phyloP scores from a whole-genome alignment of 768 basidiomycete species.

The Vishniacozyma victoriae region DNA sequence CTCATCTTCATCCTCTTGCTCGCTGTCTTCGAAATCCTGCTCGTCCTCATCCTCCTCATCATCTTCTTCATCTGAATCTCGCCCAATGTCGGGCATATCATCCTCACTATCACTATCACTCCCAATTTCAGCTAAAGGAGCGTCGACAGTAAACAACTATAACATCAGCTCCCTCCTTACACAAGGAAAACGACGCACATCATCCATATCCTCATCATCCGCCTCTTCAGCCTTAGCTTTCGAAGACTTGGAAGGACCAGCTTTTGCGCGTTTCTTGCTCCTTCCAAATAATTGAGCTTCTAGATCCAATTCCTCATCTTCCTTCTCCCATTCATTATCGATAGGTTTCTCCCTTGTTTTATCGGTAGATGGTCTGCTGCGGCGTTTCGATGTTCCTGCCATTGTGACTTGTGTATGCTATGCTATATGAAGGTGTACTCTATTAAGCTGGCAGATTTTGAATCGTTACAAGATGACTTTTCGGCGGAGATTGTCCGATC shows the following conservation, averaged over 20 bases:
- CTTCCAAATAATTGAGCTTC: slow-evolving; percentile 40
- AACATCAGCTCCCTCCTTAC: neutral
- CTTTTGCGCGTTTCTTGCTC: slow-evolving; percentile 19
- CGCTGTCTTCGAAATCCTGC: slow-evolving; percentile 56
- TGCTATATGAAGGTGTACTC: no score
- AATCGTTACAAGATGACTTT: no score
- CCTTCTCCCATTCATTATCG: slow-evolving; percentile 36
- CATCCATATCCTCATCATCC: slow-evolving; percentile 23
- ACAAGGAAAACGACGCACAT: slow-evolving; percentile 3
- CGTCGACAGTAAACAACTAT: slow-evolving; percentile 43
- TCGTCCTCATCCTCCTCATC: slow-evolving; percentile 54
- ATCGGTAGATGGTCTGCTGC: no score
- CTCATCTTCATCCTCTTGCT: slow-evolving; percentile 9
- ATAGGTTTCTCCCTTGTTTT: no score
- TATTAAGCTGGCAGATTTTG: no score
- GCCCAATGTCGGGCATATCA: neutral
- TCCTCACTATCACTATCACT: slow-evolving; percentile 57
- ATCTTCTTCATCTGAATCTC: slow-evolving; percentile 30
- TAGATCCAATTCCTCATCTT: slow-evolving; percentile 45
- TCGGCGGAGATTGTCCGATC: no score
- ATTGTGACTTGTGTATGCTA: neutral
- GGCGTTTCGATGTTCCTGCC: neutral
- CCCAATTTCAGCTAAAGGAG: slow-evolving; percentile 49
- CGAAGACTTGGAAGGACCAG: neutral
- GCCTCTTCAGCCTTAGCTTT: slow-evolving; percentile 12